Conservation (phyloP, 23 red algal species). For the Rhodosorus marinus region DNA sequence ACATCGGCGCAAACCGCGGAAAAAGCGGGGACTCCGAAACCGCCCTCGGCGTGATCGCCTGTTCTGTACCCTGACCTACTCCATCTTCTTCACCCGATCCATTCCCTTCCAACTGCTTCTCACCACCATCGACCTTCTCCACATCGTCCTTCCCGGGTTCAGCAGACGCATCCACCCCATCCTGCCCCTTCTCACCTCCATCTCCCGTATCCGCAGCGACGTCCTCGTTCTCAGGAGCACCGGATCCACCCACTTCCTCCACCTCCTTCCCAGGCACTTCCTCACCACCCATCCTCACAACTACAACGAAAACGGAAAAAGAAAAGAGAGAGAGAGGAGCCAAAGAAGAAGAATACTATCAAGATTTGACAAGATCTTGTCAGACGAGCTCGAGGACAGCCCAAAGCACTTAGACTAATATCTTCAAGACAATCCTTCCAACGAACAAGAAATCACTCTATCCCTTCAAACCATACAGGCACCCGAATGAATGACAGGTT, state of each 20-base stretch:
- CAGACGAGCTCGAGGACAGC: too few species aligned
- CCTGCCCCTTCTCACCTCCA: neutral
- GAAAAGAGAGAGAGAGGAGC: too few species aligned
- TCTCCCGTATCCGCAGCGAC: neutral
- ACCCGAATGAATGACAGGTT: too few species aligned
- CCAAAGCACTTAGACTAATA: too few species aligned
- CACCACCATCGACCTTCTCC: neutral
- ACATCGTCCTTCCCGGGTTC: neutral
- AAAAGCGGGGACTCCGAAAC: neutral
- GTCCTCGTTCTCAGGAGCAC: neutral
- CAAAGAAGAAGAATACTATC: too few species aligned
- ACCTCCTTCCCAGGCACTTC: too few species aligned
- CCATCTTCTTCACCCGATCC: neutral
- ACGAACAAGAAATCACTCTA: too few species aligned
- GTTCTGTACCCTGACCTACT: neutral
- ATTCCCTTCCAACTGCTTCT: neutral
- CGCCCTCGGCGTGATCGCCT: neutral
- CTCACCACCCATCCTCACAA: too few species aligned
- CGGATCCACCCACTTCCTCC: neutral
- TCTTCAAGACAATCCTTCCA: too few species aligned
- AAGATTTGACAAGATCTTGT: too few species aligned
- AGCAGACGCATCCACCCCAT: neutral
- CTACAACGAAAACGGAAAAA: too few species aligned
- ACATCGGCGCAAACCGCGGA: neutral
- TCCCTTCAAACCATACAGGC: too few species aligned